Conservation (phyloP, 148 eudicot genomes). For the Rhododendron vialii region DNA sequence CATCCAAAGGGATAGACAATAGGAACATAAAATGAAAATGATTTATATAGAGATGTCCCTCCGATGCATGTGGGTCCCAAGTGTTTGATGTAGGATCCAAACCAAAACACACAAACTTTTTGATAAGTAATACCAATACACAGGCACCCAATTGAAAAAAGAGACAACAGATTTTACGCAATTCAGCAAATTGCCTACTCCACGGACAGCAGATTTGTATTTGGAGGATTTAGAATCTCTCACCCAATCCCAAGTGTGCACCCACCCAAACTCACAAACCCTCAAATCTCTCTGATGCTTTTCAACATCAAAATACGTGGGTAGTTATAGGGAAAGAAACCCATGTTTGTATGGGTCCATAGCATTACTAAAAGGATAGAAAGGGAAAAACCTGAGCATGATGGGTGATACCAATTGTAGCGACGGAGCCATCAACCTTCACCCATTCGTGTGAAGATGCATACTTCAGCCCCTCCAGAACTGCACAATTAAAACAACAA, state of each 20-base stretch:
- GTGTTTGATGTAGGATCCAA: neutral
- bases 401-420: slow-evolving; percentile 91
- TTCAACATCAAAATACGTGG: too few species aligned
- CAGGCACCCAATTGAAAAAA: neutral
- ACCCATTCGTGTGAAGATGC: slow-evolving; percentile 90
- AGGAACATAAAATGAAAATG: neutral
- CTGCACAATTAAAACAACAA: slow-evolving; percentile 27
- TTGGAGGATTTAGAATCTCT: neutral
- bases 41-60: neutral
- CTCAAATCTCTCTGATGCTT: neutral
- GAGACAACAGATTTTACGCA: neutral
- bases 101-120: neutral
- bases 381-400: slow-evolving; percentile 77
- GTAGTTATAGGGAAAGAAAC: too few species aligned
- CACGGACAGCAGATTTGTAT: neutral
- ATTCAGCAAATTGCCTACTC: neutral
- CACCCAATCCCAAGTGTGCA: neutral
- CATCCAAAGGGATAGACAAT: too few species aligned
- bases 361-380: neutral
- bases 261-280: neutral
- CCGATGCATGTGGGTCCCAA: neutral
- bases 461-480: slow-evolving; percentile 79
- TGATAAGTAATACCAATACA: neutral
- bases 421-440: slow-evolving; percentile 87
- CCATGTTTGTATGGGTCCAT: neutral